phyloP scores from a whole-genome alignment of 1,139 yeast species.

The Yamadazyma dendronema region DNA sequence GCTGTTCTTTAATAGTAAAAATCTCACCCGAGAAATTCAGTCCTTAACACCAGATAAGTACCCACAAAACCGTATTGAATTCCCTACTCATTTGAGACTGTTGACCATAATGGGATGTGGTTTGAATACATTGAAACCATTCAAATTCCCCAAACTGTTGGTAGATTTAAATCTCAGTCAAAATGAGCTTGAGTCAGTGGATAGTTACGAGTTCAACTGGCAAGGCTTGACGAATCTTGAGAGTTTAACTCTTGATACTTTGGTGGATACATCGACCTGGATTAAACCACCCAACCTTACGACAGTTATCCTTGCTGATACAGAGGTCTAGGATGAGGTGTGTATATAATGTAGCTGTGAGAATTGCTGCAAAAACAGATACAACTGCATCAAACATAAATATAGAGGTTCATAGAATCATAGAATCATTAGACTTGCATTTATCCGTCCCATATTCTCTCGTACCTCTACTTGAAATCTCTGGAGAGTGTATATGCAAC shows the following conservation, averaged over 20 bases:
- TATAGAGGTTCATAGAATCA: no score
- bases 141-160: constrained; percentile 27
- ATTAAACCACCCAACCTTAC: constrained; percentile 6
- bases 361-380: no score
- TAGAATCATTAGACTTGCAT: no score
- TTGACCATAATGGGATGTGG: constrained; percentile 19
- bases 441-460: no score
- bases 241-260: constrained; percentile 10
- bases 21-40: constrained; percentile 3
- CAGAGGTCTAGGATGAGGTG: not conserved
- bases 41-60: not conserved
- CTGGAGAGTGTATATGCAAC: no score
- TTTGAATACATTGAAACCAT: constrained; percentile 17
- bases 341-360: not conserved
- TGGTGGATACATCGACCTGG: constrained; percentile 4
- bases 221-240: constrained; percentile 16
- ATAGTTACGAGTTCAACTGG: constrained; percentile 22
- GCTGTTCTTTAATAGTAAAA: constrained; percentile 13
- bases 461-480: no score
- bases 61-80: constrained; percentile 10
- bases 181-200: constrained; percentile 21
- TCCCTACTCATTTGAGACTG: constrained; percentile 20
- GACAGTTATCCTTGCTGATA: not conserved
- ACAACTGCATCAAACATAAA: no score
- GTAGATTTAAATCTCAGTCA: constrained; percentile 23